Evolutionary conservation across 352 stramenopile species (phyloP).

Genomic region (Phytophthora niederhauseri): DNA sequence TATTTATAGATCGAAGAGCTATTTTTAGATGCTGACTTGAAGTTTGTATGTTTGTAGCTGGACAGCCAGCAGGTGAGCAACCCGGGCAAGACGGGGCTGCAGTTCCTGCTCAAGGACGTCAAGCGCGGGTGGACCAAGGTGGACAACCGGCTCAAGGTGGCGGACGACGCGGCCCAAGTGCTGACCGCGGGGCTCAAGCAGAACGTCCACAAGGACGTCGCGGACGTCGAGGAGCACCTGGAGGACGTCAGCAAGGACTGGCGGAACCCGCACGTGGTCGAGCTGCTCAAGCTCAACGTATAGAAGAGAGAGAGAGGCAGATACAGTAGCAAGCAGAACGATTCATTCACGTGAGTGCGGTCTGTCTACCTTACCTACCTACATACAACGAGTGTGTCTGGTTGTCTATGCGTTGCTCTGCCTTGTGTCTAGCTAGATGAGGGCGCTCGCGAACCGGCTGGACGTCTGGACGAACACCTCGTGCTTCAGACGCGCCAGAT

Average conservation of each 20-base stretch:
- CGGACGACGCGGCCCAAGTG: conserved; percentile 45
- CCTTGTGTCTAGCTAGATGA: conserved; percentile 23
- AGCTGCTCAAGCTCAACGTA: conserved; percentile 79
- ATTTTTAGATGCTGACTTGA: conserved; percentile 16
- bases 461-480: conserved; percentile 40
- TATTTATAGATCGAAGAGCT: conserved; percentile 2
- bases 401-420: conserved; percentile 12
- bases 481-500: conserved; percentile 26
- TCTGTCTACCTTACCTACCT: conserved; percentile 6
- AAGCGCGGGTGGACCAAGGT: conserved; percentile 79
- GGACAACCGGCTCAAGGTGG: conserved; percentile 65
- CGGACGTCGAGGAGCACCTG: conserved; percentile 84
- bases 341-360: conserved; percentile 9
- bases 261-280: conserved; percentile 71
- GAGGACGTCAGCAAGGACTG: conserved; percentile 77
- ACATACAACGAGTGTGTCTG: background rate
- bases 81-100: conserved; percentile 57
- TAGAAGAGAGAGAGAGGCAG: conserved; percentile 32
- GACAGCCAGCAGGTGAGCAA: conserved; percentile 64
- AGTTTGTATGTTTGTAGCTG: conserved; percentile 36
- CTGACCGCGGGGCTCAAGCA: conserved; percentile 59
- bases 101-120: conserved; percentile 79
- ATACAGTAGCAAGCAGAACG: conserved; percentile 2
- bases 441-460: conserved; percentile 26
- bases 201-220: conserved; percentile 50